These are phyloP conservation scores for Mortierella sp. DNA, from an alignment of 371 early-diverging fungal genomes.

Conservation along the genomic window DNA sequence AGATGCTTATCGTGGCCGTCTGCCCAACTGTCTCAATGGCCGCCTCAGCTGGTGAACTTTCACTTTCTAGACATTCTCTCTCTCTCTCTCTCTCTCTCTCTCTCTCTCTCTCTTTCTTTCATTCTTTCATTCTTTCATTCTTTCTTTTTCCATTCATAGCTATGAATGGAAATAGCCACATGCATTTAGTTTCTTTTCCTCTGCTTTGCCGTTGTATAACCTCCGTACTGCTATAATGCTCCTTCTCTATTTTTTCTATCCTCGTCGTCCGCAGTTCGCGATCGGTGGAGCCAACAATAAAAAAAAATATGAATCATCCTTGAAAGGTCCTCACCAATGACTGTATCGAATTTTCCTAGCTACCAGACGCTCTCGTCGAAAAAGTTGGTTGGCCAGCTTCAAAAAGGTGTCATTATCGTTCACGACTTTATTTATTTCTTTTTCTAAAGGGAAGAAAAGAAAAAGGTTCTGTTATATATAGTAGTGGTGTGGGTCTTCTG, in stretches of 20 bases:
- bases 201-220: background rate
- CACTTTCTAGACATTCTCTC: too few species aligned
- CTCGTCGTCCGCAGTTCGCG: background rate
- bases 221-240: too few species aligned
- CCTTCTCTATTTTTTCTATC: background rate
- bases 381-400: background rate
- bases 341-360: too few species aligned
- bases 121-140: background rate
- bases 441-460: background rate
- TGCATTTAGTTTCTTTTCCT: background rate
- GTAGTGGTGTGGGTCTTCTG: too few species aligned
- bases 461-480: background rate
- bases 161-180: background rate
- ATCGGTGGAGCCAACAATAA: background rate
- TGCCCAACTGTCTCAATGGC: conserved; percentile 31
- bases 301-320: too few species aligned
- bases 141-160: background rate
- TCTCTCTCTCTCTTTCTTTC: background rate
- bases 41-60: conserved; percentile 1
- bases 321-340: too few species aligned
- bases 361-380: too few species aligned
- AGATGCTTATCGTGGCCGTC: conserved; percentile 3
- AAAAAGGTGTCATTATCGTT: background rate
- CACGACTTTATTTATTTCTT: background rate
- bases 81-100: background rate